phyloP scores from a whole-genome alignment of 352 stramenopile species.

The Phytophthora cactorum region DNA sequence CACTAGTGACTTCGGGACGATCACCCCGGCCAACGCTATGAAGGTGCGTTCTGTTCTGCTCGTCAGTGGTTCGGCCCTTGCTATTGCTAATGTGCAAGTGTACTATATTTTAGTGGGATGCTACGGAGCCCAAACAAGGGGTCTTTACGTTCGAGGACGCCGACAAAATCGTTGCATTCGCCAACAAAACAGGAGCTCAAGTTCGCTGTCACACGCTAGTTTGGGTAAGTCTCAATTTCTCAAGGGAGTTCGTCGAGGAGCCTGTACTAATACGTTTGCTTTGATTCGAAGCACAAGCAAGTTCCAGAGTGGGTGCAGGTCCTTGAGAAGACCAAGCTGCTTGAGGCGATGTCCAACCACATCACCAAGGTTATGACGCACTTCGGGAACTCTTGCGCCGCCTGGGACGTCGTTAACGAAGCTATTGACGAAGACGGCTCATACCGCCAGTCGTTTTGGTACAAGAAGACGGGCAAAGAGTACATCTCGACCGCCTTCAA shows the following conservation, averaged over 20 bases:
- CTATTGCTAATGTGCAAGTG: constrained; percentile 2
- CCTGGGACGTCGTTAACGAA: constrained; percentile 39
- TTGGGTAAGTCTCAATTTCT: constrained; percentile 28
- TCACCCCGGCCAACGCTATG: constrained; percentile 42
- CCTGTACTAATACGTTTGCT: background rate
- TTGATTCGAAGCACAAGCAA: constrained; percentile 35
- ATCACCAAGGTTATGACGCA: constrained; percentile 45
- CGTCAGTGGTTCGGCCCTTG: background rate
- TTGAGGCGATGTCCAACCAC: constrained; percentile 38
- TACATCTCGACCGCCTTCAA: constrained; percentile 40
- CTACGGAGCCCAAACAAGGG: constrained; percentile 28
- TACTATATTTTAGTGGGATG: constrained; percentile 28
- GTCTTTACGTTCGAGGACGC: constrained; percentile 37
- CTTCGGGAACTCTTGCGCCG: constrained; percentile 36
- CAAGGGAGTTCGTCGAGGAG: background rate
- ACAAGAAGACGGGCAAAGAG: constrained; percentile 41
- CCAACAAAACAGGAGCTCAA: constrained; percentile 33
- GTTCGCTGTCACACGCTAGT: constrained; percentile 37
- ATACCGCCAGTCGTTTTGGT: constrained; percentile 46
- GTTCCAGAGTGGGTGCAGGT: constrained; percentile 40
- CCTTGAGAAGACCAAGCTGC: constrained; percentile 35
- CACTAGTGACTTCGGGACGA: constrained; percentile 39
- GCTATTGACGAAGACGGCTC: constrained; percentile 34
- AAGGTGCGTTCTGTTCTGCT: constrained; percentile 20
- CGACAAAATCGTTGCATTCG: constrained; percentile 37